A percentile compares a stretch with the other conserved stretches of the same genome.
These are phyloP conservation scores for Huntiella abstrusa DNA, from an alignment of 2,329 filamentous ascomycete species.

Conservation along the genomic window DNA sequence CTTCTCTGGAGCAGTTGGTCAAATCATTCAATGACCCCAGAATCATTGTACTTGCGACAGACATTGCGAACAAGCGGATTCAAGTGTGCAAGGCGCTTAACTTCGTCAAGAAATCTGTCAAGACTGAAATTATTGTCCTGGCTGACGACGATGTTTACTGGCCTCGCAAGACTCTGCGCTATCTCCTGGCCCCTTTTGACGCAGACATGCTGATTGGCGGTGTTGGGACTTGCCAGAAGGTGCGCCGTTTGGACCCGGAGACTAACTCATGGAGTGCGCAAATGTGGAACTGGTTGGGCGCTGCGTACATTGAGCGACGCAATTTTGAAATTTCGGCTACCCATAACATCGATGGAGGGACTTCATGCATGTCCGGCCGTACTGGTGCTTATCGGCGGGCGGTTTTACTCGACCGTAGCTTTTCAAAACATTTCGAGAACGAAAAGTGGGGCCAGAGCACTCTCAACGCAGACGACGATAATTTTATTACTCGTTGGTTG, in stretches of 20 bases:
- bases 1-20: slow-evolving; percentile 43
- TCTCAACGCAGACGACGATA: slow-evolving; percentile 92
- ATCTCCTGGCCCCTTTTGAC: slow-evolving; percentile 87
- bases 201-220: slow-evolving; percentile 58
- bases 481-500: slow-evolving; percentile 93
- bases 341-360: slow-evolving; percentile 82
- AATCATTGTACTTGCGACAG: slow-evolving; percentile 56
- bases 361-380: slow-evolving; percentile 90
- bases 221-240: slow-evolving; percentile 77
- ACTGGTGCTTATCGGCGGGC: slow-evolving; percentile 82
- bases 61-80: slow-evolving; percentile 84
- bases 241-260: slow-evolving; percentile 47
- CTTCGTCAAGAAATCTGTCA: slow-evolving; percentile 53
- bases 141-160: slow-evolving; percentile 93
- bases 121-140: slow-evolving; percentile 72
- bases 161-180: slow-evolving; percentile 68
- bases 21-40: slow-evolving; percentile 38
- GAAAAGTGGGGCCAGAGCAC: slow-evolving; percentile 81
- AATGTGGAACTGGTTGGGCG: slow-evolving; percentile 76
- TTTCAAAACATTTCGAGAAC: slow-evolving; percentile 75
- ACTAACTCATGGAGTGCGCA: slow-evolving; percentile 33
- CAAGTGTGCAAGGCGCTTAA: slow-evolving; percentile 87
- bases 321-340: slow-evolving; percentile 97
- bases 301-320: slow-evolving; percentile 77
- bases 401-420: slow-evolving; percentile 70